phyloP scores from a whole-genome alignment of 768 basidiomycete genomes.

The Suillus discolor region DNA sequence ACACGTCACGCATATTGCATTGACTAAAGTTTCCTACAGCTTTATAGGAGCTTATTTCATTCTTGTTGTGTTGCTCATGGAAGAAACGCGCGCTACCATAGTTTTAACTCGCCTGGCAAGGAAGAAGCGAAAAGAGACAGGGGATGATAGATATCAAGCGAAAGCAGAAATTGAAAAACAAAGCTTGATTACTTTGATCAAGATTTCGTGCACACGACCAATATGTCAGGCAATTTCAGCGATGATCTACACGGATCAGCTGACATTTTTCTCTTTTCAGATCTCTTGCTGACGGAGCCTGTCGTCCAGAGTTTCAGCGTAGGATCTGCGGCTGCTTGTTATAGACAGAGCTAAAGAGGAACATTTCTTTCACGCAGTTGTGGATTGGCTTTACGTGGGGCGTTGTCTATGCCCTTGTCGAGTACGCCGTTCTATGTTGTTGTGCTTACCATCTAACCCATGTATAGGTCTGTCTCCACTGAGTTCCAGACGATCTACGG shows the following conservation, averaged over 20 bases:
- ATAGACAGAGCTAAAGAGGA: conserved; percentile 10
- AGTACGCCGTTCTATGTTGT: conserved; percentile 32
- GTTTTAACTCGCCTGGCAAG: conserved; percentile 64
- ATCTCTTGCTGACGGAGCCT: conserved; percentile 47
- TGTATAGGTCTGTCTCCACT: conserved; percentile 47
- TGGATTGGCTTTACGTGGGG: conserved; percentile 77
- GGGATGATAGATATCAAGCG: conserved; percentile 61
- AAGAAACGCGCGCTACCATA: conserved; percentile 71
- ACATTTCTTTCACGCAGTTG: conserved; percentile 36
- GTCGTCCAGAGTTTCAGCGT: conserved; percentile 72
- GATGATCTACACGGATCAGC: not conserved
- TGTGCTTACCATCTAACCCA: conserved; percentile 1
- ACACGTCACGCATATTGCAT: not conserved
- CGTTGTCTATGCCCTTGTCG: conserved; percentile 63
- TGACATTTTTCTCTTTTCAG: conserved; percentile 5
- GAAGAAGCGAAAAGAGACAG: conserved; percentile 63
- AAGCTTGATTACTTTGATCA: conserved; percentile 56
- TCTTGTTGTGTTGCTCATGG: conserved; percentile 54
- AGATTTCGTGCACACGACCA: conserved; percentile 66
- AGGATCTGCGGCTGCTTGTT: conserved; percentile 20
- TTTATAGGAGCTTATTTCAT: conserved; percentile 51
- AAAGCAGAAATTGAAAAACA: conserved; percentile 64
- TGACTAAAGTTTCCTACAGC: conserved; percentile 33
- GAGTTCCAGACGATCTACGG: conserved; percentile 56
- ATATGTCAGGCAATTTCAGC: conserved; percentile 49